Percentiles rank a stretch among this genome's conserved stretches.
Evolutionary conservation across 129 eudicot species (phyloP).

Genomic region (Scalesia atractyloides): DNA sequence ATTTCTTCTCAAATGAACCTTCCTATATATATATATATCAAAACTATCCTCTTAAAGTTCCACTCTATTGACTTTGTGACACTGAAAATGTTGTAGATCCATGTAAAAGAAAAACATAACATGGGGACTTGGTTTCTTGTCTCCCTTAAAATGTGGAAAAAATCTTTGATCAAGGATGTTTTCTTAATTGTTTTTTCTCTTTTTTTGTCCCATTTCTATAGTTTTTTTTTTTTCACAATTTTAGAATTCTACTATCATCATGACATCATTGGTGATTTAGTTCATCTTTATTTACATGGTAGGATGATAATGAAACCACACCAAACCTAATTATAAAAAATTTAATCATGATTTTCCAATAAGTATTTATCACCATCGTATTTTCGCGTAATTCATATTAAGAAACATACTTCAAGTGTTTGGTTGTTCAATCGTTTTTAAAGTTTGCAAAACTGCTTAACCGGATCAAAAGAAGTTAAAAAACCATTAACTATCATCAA

Average conservation of each 20-base stretch:
- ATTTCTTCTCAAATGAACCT: too few relatives aligned
- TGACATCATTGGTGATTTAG: slow-evolving; percentile 33
- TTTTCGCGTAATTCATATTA: too few relatives aligned
- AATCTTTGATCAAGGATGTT: slow-evolving; percentile 18
- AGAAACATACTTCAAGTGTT: neutral
- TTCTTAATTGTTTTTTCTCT: neutral
- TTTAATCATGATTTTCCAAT: neutral
- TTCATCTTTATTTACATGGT: neutral
- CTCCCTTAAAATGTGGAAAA: slow-evolving; percentile 22
- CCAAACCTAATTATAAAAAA: neutral
- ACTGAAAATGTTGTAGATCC: slow-evolving; percentile 29
- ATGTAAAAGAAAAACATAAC: slow-evolving; percentile 14
- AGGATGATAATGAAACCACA: neutral
- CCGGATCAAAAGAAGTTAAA: neutral
- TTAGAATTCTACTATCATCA: slow-evolving; percentile 18
- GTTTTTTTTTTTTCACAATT: neutral
- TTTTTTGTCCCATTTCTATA: slow-evolving; percentile 1
- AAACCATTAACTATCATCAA: neutral
- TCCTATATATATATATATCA: neutral
- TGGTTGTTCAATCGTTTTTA: neutral
- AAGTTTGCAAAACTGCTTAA: neutral
- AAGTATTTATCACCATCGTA: too few relatives aligned
- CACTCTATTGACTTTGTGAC: slow-evolving; percentile 27
- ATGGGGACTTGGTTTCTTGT: slow-evolving; percentile 32
- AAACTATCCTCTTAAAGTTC: slow-evolving; percentile 7